A percentile compares a stretch with the other conserved stretches of the same genome.
Evolutionary conservation across 2,329 filamentous ascomycete genomes (phyloP).

Genomic region (Sarocladiaceae sp.): DNA sequence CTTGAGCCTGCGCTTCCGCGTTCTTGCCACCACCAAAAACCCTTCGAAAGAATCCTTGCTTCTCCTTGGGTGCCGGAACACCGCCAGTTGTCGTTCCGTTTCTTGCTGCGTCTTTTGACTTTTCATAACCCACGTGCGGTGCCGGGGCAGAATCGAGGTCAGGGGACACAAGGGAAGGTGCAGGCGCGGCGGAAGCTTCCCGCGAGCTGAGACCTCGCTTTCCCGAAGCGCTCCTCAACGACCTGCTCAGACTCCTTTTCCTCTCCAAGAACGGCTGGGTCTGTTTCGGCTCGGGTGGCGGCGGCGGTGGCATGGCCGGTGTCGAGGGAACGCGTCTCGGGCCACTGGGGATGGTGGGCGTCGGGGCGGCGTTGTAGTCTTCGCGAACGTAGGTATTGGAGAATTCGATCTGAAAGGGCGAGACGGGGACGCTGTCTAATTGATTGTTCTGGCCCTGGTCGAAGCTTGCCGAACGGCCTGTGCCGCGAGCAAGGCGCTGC

Average conservation of each 20-base stretch:
- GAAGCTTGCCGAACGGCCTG: constrained; percentile 66
- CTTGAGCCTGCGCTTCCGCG: constrained; percentile 7
- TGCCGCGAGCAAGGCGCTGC: constrained; percentile 28
- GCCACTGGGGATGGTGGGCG: constrained; percentile 76
- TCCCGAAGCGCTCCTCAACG: constrained; percentile 44
- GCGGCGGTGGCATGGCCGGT: constrained; percentile 33
- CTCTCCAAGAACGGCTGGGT: constrained; percentile 36
- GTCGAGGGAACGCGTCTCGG: constrained; percentile 52
- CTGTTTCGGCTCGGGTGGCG: constrained; percentile 35
- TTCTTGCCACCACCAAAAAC: constrained; percentile 66
- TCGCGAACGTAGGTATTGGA: constrained; percentile 46
- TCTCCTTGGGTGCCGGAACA: constrained; percentile 55
- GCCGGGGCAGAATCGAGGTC: constrained; percentile 53
- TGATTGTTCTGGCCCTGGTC: constrained; percentile 54
- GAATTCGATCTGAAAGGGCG: constrained; percentile 45
- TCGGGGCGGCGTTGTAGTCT: constrained; percentile 78
- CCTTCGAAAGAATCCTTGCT: constrained; percentile 85
- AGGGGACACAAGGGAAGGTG: constrained; percentile 23
- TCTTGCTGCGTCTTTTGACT: constrained; percentile 49
- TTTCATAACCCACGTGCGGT: constrained; percentile 55
- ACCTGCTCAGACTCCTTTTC: constrained; percentile 53
- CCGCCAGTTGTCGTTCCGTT: constrained; percentile 46
- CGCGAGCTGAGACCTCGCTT: constrained; percentile 22
- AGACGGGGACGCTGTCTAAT: constrained; percentile 21
- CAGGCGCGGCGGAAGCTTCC: constrained; percentile 16